Base-by-base conservation (phyloP, 345 rosid genomes). In the Salix brachista region DNA sequence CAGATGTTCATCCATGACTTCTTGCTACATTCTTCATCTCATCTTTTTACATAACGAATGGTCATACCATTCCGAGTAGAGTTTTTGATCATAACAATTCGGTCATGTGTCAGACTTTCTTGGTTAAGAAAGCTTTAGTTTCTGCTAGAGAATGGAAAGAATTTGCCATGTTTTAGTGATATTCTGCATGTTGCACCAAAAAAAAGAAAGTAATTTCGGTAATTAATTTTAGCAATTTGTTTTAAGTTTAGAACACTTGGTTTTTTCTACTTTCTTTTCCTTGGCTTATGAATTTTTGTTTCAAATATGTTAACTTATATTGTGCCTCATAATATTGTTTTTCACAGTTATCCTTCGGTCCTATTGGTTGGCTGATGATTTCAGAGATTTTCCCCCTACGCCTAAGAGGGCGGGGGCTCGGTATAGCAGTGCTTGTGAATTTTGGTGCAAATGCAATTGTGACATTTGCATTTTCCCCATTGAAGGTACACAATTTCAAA, bases 361-460 rank as follows among this genome's bases (percentile, higher is more conserved):
- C 98, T 62, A 94, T 94, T 65, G 97, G 98, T 67, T 94, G 98
- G 98, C 90, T 94, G 86, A 91, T 94, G 92, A 94, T 94, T 79
- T 94, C 98, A 0, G 97, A 94, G 91, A 41, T 94, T 68, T 94
- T 92, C 50, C 98, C 98, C 19, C 81, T 94, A 68, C 92, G 94
- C 42, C 77, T 89, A 73, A 87, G 98, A 86, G 98, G 98, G 36
- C 83, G 91, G 83, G 97, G 94, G 75, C 97, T 94, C 60, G 77
- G 98, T 74, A 65, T 94, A 69, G 98, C 98, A 1, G 98, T 94
- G 80, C 94, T 94, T 9, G 89, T 94, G 62, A 94, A 94, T 80
- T 94, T 94, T 54, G 97, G 95, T 23, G 97, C 98, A 80, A 94
- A 94, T 75, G 98, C 98, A 28, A 73, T 94, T 72, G 98, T 94